Base-by-base conservation (phyloP, 1,284 basidiomycete genomes). In the Trichosporon sp. region DNA sequence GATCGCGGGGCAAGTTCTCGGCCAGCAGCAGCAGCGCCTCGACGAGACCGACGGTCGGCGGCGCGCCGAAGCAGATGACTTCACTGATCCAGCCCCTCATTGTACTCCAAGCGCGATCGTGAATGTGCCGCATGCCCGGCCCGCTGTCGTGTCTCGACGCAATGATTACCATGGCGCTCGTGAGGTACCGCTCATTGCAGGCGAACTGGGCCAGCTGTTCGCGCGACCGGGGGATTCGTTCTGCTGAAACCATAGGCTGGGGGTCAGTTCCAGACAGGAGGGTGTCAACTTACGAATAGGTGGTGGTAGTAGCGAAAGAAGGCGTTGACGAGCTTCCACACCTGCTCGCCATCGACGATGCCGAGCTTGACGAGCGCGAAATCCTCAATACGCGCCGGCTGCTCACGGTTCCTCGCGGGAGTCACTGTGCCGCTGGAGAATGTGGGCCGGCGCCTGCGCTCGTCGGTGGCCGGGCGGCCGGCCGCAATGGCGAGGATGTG, bases 301-400 rank as follows among this genome's bases (percentile, higher is more conserved):
- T 84, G 83, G 71, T 86, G 85, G 66, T 85, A 79, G 56, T 80
- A 78, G 3, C 76, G 71, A 74, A 86, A 86, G 73, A 85, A 86
- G 1, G 74, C 74, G 5, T 82, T 77, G 8, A 80, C 78, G 40
- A 85, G 78, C 19, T 71, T 73, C 4, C 75, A 68, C 3, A 85
- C 77, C 71, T 83, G 79, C 14, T 76, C 76, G 4, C 75, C 76
- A 4, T 78, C 76, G 6, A 85, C 67, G 14, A 85, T 81, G 0
- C 83, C 83, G 19, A 83, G 76, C 37, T 81, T 79, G 35, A 86
- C 77, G 48, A 86, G 76, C 1, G 82, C 77, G 72, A 85, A 86
- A n/a, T 79, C 75, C 8, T 74, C 75, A 8, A 81, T 68, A 0
- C 68, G 65, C 46, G 76, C 69, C 5, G 73, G 68, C 4, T 65